Conservation (phyloP, 2,329 filamentous ascomycete genomes). For the Apiospora malaysiana region DNA sequence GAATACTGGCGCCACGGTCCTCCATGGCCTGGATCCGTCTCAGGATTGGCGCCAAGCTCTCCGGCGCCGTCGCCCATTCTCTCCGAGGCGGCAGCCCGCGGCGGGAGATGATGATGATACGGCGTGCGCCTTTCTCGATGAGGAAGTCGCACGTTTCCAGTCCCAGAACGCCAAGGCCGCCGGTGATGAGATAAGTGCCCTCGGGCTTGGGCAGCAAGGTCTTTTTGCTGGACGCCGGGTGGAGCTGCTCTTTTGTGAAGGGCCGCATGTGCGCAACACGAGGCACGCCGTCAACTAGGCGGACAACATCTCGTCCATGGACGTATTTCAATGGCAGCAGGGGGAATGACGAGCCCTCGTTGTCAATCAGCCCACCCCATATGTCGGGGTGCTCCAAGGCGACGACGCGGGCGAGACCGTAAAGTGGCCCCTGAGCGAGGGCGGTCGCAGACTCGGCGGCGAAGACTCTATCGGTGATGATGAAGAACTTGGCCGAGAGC, state of each 20-base stretch:
- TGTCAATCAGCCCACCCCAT: constrained; percentile 43
- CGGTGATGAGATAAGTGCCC: constrained; percentile 50
- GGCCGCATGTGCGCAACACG: constrained; percentile 31
- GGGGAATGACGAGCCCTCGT: constrained; percentile 39
- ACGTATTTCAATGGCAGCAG: constrained; percentile 45
- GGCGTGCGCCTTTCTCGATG: constrained; percentile 45
- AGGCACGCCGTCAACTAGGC: constrained; percentile 45
- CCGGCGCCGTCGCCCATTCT: constrained; percentile 34
- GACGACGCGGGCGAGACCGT: constrained; percentile 45
- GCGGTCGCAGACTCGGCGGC: constrained; percentile 29
- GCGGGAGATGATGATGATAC: constrained; percentile 48
- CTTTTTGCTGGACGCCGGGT: constrained; percentile 5
- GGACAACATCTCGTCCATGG: constrained; percentile 43
- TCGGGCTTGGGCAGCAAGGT: constrained; percentile 35
- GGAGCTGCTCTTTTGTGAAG: background rate
- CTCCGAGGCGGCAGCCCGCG: constrained; percentile 42
- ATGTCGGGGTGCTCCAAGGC: constrained; percentile 45
- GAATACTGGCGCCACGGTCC: constrained; percentile 38
- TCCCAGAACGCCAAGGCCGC: constrained; percentile 46
- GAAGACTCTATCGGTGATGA: background rate
- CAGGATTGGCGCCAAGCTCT: background rate
- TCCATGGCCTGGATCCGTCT: constrained; percentile 41
- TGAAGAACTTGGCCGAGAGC: constrained; percentile 22
- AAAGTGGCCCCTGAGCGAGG: constrained; percentile 42
- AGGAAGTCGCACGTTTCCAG: constrained; percentile 45